Conservation (phyloP, 169 alveolate genomes). For the Babesia caballi region DNA sequence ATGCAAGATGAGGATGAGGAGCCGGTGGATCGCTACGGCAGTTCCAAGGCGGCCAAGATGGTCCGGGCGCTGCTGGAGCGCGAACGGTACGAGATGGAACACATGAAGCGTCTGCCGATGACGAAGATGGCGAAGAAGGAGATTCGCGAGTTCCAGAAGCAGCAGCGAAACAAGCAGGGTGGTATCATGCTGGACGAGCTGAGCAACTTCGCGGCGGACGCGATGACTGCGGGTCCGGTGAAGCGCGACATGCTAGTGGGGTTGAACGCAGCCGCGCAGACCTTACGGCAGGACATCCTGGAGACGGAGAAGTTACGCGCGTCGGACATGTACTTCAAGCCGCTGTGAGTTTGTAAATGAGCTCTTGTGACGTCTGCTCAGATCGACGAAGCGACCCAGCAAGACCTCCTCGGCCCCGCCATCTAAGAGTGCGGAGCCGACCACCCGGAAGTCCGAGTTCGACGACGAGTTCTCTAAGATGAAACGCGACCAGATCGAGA, state of each 20-base stretch:
- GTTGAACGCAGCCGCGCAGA: constrained; percentile 54
- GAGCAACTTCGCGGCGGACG: constrained; percentile 19
- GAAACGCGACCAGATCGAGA: constrained; percentile 6
- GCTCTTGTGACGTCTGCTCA: not conserved
- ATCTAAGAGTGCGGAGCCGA: not conserved
- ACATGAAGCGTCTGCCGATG: constrained; percentile 59
- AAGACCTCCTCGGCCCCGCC: not conserved
- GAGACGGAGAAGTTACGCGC: constrained; percentile 42
- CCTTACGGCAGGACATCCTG: constrained; percentile 41
- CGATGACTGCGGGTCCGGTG: not conserved
- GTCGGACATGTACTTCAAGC: constrained; percentile 20
- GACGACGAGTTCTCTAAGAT: constrained; percentile 23
- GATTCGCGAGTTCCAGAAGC: constrained; percentile 7
- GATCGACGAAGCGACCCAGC: not conserved
- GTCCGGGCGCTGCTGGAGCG: constrained; percentile 42
- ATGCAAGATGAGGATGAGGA: not conserved
- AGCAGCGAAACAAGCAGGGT: constrained; percentile 25
- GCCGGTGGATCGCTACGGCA: not conserved
- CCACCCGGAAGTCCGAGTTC: constrained; percentile 1
- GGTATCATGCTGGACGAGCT: constrained; percentile 32
- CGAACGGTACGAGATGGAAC: constrained; percentile 59
- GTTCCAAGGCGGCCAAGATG: constrained; percentile 29
- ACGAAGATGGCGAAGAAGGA: constrained; percentile 51
- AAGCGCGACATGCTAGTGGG: constrained; percentile 8
- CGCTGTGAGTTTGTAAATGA: not conserved